These are phyloP conservation scores for Thymus quinquecostatus DNA, from an alignment of 257 asterid species.

Conservation along the genomic window DNA sequence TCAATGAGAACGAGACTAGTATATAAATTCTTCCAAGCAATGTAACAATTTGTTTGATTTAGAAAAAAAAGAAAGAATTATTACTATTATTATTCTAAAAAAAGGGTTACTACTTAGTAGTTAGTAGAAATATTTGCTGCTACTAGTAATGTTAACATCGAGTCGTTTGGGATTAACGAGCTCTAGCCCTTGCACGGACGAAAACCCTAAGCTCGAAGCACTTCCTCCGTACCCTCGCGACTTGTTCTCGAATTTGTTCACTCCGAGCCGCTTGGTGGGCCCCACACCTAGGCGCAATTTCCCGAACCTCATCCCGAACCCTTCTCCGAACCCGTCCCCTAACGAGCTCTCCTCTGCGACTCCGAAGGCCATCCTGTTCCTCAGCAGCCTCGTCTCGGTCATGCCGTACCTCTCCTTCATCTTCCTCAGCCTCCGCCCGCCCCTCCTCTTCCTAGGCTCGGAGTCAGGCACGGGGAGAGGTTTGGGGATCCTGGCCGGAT, in stretches of 20 bases:
- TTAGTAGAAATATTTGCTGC: too few relatives aligned
- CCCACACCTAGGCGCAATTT: background rate
- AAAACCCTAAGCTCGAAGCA: too few relatives aligned
- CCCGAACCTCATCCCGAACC: conserved; percentile 54
- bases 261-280: background rate
- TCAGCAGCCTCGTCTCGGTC: conserved; percentile 88
- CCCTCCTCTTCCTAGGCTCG: conserved; percentile 90
- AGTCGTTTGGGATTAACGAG: too few relatives aligned
- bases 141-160: too few relatives aligned
- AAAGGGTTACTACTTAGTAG: too few relatives aligned
- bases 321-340: conserved; percentile 97
- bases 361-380: conserved; percentile 91
- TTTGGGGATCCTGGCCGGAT: conserved; percentile 55
- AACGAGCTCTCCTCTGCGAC: conserved; percentile 92
- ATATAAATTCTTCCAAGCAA: too few relatives aligned
- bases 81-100: too few relatives aligned
- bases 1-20: too few relatives aligned
- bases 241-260: background rate
- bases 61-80: too few relatives aligned
- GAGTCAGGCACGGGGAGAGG: conserved; percentile 39
- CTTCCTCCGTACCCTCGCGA: too few relatives aligned
- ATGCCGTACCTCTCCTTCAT: conserved; percentile 90
- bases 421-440: conserved; percentile 88
- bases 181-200: too few relatives aligned
- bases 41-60: too few relatives aligned